These are phyloP conservation scores for Ustilago nuda DNA, from an alignment of 1,284 basidiomycete genomes.

Conservation along the genomic window DNA sequence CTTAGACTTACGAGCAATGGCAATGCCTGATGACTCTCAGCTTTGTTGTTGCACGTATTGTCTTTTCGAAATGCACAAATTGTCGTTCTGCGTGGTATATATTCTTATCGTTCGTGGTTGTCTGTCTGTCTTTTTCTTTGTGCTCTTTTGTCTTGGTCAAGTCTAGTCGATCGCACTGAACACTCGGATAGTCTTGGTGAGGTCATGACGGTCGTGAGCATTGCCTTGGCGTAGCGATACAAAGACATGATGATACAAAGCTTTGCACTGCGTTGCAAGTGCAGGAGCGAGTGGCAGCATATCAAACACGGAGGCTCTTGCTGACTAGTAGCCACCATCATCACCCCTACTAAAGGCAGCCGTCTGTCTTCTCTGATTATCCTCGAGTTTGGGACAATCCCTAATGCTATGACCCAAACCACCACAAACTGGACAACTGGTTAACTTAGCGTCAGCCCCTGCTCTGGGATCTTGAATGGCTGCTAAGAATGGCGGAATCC, in stretches of 20 bases:
- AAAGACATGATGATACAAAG: background rate
- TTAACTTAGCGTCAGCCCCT: slow-evolving; percentile 79
- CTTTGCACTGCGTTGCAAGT: background rate
- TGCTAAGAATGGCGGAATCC: slow-evolving; percentile 93
- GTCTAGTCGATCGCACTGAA: too few species aligned
- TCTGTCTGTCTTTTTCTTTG: background rate
- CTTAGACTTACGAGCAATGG: background rate
- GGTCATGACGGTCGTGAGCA: background rate
- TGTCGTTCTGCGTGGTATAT: slow-evolving; percentile 48
- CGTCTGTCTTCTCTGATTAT: slow-evolving; percentile 77
- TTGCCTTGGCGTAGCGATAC: background rate
- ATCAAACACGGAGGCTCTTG: too few species aligned
- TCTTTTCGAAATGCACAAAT: slow-evolving; percentile 28
- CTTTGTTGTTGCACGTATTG: background rate
- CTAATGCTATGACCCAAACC: slow-evolving; percentile 94
- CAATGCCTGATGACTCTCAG: slow-evolving; percentile 13
- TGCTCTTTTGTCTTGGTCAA: too few species aligned
- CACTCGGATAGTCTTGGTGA: too few species aligned
- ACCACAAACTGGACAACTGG: slow-evolving; percentile 95
- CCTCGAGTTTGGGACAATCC: slow-evolving; percentile 96
- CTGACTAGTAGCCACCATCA: slow-evolving; percentile 37
- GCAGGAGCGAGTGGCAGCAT: too few species aligned
- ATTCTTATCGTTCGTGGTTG: background rate
- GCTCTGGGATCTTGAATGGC: slow-evolving; percentile 85
- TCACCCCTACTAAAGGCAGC: slow-evolving; percentile 45